Evolutionary conservation across 352 stramenopile species (phyloP), one percentile per base, ranked within the genome.

Genomic region (Phytophthora pisi): DNA sequence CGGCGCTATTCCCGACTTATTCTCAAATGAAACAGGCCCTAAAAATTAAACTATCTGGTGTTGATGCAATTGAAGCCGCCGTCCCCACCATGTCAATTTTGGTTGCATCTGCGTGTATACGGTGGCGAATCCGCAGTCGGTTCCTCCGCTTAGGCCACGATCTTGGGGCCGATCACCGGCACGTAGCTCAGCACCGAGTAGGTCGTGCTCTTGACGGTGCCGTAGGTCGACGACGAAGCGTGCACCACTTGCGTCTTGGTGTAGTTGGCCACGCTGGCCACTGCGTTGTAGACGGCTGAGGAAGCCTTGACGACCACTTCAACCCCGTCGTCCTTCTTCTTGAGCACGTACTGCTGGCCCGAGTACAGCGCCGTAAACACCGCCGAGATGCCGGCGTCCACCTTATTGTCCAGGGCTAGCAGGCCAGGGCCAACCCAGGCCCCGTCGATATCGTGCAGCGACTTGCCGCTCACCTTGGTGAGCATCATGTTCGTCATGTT

Each of bases 291-390:
- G 31, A 78, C 77, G 4, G 75, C 57, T 1, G 70, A 78, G 9
- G 72, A 63, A 45, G 57, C 72, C 30, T 61, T 58, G 28, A 31
- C 6, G 5, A 31, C 63, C 26, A 60, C 73, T 5, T 51, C 59
- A 13, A 88, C 70, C 4, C 67, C 79, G 3, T 64, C 57, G 64
- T 91, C 71, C 79, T 91, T 91, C 70, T 78, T 88, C 67, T 83
- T 73, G 3, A 91, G 60, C 16, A 82, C 74, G 59, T 72, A 87
- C 55, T 82, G 79, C 66, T 89, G 81, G 64, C 81, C 77, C 31
- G 73, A 66, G 42, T 83, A 74, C 15, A 91, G 62, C 67, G 76
- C 77, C 2, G 82, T 84, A 7, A 89, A 49, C 42, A 86, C 69
- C 5, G 66, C 58, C 20, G 75, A 79, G 57, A 91, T 84, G 42